A percentile compares a stretch with the other conserved stretches of the same genome.
Conservation (phyloP, 805 yeast genomes). For the Brettanomyces custersianus region DNA sequence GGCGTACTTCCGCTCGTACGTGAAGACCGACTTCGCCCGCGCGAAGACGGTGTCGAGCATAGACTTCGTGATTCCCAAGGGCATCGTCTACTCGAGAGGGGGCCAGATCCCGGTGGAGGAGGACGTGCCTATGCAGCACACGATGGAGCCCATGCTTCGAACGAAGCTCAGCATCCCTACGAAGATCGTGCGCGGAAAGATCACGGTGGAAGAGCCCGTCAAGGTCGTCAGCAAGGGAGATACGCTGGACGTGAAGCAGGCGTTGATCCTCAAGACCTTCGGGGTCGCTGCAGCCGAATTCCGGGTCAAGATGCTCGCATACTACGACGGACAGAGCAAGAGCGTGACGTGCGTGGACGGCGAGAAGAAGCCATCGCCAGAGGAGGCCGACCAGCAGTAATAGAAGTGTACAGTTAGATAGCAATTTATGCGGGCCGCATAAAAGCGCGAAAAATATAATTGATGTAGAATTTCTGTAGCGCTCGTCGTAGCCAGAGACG, state of each 20-base stretch:
- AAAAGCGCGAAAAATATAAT: not conserved
- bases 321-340: constrained; percentile 54
- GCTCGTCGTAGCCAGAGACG: no score
- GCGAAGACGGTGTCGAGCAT: constrained; percentile 82
- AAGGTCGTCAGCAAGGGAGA: constrained; percentile 77
- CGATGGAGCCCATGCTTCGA: constrained; percentile 88
- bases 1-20: constrained; percentile 74
- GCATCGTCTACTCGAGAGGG: constrained; percentile 89
- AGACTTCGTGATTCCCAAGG: constrained; percentile 79
- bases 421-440: no score
- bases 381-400: constrained; percentile 1
- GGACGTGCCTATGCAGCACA: constrained; percentile 94
- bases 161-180: constrained; percentile 88
- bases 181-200: constrained; percentile 80
- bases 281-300: constrained; percentile 93
- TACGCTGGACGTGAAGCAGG: constrained; percentile 78
- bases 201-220: constrained; percentile 65
- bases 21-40: constrained; percentile 78
- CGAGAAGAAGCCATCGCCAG: constrained; percentile 6
- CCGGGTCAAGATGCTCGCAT: constrained; percentile 71
- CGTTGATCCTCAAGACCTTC: constrained; percentile 84
- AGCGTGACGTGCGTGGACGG: constrained; percentile 13
- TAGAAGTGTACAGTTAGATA: no score
- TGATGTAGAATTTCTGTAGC: not conserved
- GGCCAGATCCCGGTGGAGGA: constrained; percentile 86